Conservation (phyloP, 768 basidiomycete species). For the Pisolithus albus region DNA sequence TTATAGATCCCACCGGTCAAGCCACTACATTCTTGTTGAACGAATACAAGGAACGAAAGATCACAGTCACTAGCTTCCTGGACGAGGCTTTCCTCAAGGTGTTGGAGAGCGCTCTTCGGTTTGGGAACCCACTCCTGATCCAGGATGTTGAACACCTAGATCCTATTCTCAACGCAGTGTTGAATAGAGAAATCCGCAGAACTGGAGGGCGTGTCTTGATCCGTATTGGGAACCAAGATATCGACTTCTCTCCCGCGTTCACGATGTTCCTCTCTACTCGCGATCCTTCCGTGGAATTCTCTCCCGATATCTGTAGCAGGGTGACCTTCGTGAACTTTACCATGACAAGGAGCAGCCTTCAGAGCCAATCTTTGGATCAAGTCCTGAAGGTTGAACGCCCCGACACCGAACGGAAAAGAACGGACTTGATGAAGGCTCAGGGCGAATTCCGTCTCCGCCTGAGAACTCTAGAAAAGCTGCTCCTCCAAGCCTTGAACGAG, state of each 20-base stretch:
- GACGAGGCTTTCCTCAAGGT: constrained; percentile 99
- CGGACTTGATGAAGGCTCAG: constrained; percentile 96
- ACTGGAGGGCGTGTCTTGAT: constrained; percentile 97
- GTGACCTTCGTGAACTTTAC: constrained; percentile 96
- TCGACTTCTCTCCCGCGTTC: constrained; percentile 99
- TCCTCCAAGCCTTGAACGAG: constrained; percentile 93
- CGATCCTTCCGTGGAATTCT: constrained; percentile 96
- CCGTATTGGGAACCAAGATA: constrained; percentile 93
- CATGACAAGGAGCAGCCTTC: constrained; percentile 97
- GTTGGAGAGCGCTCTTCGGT: constrained; percentile 95
- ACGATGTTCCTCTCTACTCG: constrained; percentile 98
- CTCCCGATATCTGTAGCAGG: constrained; percentile 97
- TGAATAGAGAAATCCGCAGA: constrained; percentile 93
- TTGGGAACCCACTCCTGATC: constrained; percentile 94
- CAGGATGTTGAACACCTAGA: constrained; percentile 98
- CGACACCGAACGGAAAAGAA: constrained; percentile 91
- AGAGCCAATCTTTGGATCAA: constrained; percentile 96
- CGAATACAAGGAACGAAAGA: constrained; percentile 93
- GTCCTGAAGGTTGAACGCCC: constrained; percentile 96
- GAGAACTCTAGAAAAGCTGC: constrained; percentile 84
- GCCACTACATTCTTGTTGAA: constrained; percentile 92
- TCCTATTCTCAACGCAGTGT: constrained; percentile 92
- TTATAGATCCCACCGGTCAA: constrained; percentile 97
- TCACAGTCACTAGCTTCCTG: constrained; percentile 96
- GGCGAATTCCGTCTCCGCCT: constrained; percentile 94